phyloP scores from a whole-genome alignment of 139 green algal species.

The Volvox africanus region DNA sequence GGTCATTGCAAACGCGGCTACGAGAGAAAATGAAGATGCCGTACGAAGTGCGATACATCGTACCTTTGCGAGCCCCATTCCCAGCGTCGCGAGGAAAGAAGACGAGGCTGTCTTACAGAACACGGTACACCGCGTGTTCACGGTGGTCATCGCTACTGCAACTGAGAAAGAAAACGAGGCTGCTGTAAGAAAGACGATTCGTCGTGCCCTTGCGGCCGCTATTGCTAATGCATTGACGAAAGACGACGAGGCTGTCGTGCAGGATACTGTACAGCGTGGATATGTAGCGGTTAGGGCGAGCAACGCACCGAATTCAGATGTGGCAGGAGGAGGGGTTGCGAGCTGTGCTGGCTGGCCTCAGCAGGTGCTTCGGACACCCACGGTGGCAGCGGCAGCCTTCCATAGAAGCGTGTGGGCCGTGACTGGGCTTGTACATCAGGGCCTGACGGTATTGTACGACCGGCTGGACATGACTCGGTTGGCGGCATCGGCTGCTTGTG shows the following conservation, averaged over 20 bases:
- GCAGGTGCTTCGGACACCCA: not conserved
- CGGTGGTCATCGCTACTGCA: not conserved
- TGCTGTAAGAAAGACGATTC: not conserved
- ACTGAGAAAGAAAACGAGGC: not conserved
- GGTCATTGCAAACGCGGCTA: not conserved
- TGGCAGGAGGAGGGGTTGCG: too few relatives aligned
- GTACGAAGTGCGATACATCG: too few relatives aligned
- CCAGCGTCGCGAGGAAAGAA: not conserved
- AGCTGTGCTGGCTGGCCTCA: not conserved
- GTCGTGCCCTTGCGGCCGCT: not conserved
- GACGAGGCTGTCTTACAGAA: not conserved
- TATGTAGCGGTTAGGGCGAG: not conserved
- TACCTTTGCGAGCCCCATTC: too few relatives aligned
- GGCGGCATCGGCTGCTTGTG: not conserved
- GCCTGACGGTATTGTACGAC: not conserved
- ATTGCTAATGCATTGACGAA: not conserved
- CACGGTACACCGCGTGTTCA: not conserved
- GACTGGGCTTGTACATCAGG: not conserved
- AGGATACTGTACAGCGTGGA: not conserved
- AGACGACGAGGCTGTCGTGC: not conserved
- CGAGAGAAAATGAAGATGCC: not conserved
- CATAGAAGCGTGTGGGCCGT: not conserved
- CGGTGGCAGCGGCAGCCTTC: not conserved
- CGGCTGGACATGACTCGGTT: not conserved
- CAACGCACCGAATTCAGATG: not conserved